Percentiles rank a stretch among this genome's conserved stretches.
Conservation (phyloP, 2,329 filamentous ascomycete species). For the Grosmannia clavigera region DNA sequence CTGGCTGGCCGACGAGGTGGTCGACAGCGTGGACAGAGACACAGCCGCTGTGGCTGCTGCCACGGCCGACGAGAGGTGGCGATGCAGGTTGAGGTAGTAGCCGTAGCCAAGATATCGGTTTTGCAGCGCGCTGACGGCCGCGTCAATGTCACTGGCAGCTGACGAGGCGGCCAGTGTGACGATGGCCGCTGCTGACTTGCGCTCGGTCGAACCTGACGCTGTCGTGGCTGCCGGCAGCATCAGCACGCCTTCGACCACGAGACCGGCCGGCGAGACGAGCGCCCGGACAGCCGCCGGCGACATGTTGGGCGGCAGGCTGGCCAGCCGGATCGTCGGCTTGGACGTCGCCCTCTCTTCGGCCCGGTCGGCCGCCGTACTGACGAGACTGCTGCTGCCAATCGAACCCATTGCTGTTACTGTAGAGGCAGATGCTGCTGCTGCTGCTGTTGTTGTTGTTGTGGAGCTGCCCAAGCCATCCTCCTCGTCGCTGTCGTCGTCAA, state of each 20-base stretch:
- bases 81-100: constrained; percentile 66
- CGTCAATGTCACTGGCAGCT: constrained; percentile 71
- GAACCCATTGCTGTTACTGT: neutral
- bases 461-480: constrained; percentile 27
- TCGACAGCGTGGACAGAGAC: neutral
- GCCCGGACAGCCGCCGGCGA: constrained; percentile 48
- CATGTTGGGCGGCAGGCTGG: constrained; percentile 47
- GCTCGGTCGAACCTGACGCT: constrained; percentile 42
- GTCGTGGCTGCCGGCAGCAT: constrained; percentile 43
- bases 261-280: constrained; percentile 37
- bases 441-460: neutral
- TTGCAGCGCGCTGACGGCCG: constrained; percentile 63
- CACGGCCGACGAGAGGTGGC: constrained; percentile 71
- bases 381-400: neutral
- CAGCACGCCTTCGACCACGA: constrained; percentile 62
- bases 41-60: constrained; percentile 8
- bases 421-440: neutral
- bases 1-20: constrained; percentile 25
- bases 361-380: constrained; percentile 22
- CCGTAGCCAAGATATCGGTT: constrained; percentile 79
- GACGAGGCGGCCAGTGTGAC: constrained; percentile 72
- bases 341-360: constrained; percentile 47
- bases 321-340: constrained; percentile 49
- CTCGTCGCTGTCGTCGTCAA: constrained; percentile 38
- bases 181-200: constrained; percentile 64